A percentile compares a stretch with the other conserved stretches of the same genome.
These are phyloP conservation scores for Bidens hawaiensis DNA, from an alignment of 140 eudicot species.

Conservation along the genomic window DNA sequence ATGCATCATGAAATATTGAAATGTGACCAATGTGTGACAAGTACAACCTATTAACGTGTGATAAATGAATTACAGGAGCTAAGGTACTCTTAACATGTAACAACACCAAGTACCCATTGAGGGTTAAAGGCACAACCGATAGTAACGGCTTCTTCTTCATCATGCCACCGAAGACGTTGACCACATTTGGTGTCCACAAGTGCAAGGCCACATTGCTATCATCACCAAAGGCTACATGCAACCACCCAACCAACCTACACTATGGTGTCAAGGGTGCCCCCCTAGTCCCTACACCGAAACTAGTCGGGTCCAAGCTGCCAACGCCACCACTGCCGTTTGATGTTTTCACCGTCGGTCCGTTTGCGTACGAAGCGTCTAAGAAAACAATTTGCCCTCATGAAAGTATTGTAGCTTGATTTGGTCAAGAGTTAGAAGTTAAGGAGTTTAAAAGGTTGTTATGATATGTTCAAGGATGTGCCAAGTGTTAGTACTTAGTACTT, in stretches of 20 bases:
- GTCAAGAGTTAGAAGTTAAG: slow-evolving; percentile 11
- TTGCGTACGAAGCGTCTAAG: slow-evolving; percentile 66
- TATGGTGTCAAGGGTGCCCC: slow-evolving; percentile 61
- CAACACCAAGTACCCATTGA: slow-evolving; percentile 43
- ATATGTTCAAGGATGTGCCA: slow-evolving; percentile 6
- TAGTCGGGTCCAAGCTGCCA: slow-evolving; percentile 11
- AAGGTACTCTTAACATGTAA: slow-evolving; percentile 55
- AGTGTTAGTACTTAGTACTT: slow-evolving; percentile 6
- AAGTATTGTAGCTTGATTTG: background rate
- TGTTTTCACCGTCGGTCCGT: slow-evolving; percentile 71
- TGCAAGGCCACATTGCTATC: slow-evolving; percentile 51
- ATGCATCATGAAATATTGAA: no score
- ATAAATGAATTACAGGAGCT: slow-evolving; percentile 43
- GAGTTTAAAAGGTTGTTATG: slow-evolving; percentile 13
- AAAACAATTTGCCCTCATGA: slow-evolving; percentile 38
- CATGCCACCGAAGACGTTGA: slow-evolving; percentile 42
- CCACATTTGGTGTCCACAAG: slow-evolving; percentile 54
- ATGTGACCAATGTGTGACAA: no score
- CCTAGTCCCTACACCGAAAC: slow-evolving; percentile 24
- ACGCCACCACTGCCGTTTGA: slow-evolving; percentile 13
- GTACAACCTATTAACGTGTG: slow-evolving; percentile 5
- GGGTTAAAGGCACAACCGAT: slow-evolving; percentile 39
- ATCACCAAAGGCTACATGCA: slow-evolving; percentile 41
- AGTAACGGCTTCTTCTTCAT: slow-evolving; percentile 63
- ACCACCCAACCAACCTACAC: slow-evolving; percentile 53